These are phyloP conservation scores for Echria macrotheca DNA, from an alignment of 495 filamentous ascomycete species.

Conservation along the genomic window DNA sequence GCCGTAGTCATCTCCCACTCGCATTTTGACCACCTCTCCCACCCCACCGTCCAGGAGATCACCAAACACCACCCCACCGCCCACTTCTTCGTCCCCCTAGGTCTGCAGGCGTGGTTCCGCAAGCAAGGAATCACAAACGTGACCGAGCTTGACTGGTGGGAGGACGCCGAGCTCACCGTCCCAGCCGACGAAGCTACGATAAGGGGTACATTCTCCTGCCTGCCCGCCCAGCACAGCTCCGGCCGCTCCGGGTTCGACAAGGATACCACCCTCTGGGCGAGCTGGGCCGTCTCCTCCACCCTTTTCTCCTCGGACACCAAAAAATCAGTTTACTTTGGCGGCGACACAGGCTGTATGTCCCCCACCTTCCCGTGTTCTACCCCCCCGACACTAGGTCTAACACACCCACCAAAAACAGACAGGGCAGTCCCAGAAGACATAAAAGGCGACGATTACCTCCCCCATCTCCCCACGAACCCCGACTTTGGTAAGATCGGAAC, in stretches of 20 bases:
- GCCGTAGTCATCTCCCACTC: slow-evolving; percentile 87
- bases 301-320: slow-evolving; percentile 27
- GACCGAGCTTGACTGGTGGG: slow-evolving; percentile 95
- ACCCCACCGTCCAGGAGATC: slow-evolving; percentile 67
- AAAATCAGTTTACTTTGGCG: slow-evolving; percentile 71
- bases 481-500: slow-evolving; percentile 83
- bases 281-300: slow-evolving; percentile 80
- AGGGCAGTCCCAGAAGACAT: slow-evolving; percentile 63
- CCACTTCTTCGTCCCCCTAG: slow-evolving; percentile 84
- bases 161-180: slow-evolving; percentile 67
- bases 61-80: slow-evolving; percentile 66
- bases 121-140: slow-evolving; percentile 61
- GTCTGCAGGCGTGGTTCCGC: slow-evolving; percentile 80
- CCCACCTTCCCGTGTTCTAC: too few relatives aligned
- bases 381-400: too few relatives aligned
- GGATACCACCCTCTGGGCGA: slow-evolving; percentile 74
- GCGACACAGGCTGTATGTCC: slow-evolving; percentile 81
- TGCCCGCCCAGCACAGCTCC: slow-evolving; percentile 82
- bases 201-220: slow-evolving; percentile 67
- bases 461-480: slow-evolving; percentile 68
- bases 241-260: slow-evolving; percentile 65
- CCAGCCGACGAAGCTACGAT: slow-evolving; percentile 44
- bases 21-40: slow-evolving; percentile 89
- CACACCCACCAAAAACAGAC: too few relatives aligned
- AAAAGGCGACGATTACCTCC: slow-evolving; percentile 63